Conservation (phyloP, 352 stramenopile genomes). For the Phytophthora hybrid region DNA sequence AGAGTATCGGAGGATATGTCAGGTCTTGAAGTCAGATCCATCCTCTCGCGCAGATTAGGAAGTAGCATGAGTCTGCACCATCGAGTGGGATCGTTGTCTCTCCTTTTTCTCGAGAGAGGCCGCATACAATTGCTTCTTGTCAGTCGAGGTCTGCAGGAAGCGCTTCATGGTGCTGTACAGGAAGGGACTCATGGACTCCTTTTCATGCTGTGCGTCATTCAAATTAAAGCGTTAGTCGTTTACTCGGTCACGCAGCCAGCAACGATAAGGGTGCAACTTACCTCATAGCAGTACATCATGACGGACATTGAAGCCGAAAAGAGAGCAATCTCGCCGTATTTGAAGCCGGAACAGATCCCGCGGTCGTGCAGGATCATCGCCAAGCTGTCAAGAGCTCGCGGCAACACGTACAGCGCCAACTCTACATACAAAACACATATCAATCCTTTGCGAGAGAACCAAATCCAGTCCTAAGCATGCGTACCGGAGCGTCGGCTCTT, state of each 20-base stretch:
- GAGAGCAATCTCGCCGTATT: constrained; percentile 74
- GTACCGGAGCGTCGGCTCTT: constrained; percentile 83
- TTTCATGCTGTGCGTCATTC: constrained; percentile 57
- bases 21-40: background rate
- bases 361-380: constrained; percentile 81
- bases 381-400: constrained; percentile 79
- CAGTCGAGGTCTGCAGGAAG: constrained; percentile 74
- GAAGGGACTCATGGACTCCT: constrained; percentile 70
- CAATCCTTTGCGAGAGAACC: constrained; percentile 1
- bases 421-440: constrained; percentile 44
- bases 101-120: constrained; percentile 47
- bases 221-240: constrained; percentile 11
- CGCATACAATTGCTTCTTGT: constrained; percentile 77
- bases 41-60: constrained; percentile 24
- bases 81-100: constrained; percentile 32
- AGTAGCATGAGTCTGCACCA: constrained; percentile 13
- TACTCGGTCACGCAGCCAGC: background rate
- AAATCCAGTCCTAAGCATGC: constrained; percentile 1
- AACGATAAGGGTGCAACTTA: constrained; percentile 24
- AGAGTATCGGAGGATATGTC: background rate
- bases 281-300: constrained; percentile 90
- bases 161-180: constrained; percentile 76
- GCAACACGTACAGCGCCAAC: constrained; percentile 81
- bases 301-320: constrained; percentile 83
- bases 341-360: constrained; percentile 71